Evolutionary conservation across 768 basidiomycete species (phyloP).

Genomic region (Gloeostereum incarnatum): DNA sequence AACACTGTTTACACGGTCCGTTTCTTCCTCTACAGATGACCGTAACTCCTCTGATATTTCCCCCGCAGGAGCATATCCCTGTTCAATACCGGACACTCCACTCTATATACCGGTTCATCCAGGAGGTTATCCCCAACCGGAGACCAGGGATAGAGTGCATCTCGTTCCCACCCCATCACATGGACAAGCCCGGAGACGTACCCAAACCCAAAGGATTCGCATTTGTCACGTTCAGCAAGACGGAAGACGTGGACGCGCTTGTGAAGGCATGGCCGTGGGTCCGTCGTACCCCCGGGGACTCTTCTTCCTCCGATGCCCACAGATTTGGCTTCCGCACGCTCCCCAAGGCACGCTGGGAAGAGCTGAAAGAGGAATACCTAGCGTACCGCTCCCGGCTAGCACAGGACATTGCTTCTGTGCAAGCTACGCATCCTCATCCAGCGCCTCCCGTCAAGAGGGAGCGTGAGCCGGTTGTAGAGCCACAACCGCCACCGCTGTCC

Average conservation of each 20-base stretch:
- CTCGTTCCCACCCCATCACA: slow-evolving; percentile 51
- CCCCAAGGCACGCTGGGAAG: slow-evolving; percentile 52
- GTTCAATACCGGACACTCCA: slow-evolving; percentile 37
- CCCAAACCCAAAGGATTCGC: slow-evolving; percentile 72
- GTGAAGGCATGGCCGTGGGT: slow-evolving; percentile 56
- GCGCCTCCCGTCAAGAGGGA: not conserved
- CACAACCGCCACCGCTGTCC: not conserved
- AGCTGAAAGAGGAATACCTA: slow-evolving; percentile 62
- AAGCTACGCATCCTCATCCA: slow-evolving; percentile 11
- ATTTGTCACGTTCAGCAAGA: slow-evolving; percentile 44
- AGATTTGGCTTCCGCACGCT: slow-evolving; percentile 54
- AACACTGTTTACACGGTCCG: slow-evolving; percentile 62
- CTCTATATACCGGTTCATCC: slow-evolving; percentile 37
- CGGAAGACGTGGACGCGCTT: slow-evolving; percentile 30
- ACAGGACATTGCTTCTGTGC: slow-evolving; percentile 28
- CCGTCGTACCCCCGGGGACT: not conserved
- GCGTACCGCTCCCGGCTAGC: slow-evolving; percentile 47
- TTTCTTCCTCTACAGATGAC: slow-evolving; percentile 5
- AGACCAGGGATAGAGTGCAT: slow-evolving; percentile 38
- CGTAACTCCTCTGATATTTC: not conserved
- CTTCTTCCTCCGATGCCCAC: slow-evolving; percentile 27
- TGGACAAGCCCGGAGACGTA: slow-evolving; percentile 42
- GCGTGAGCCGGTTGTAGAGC: not conserved
- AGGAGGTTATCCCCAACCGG: slow-evolving; percentile 19
- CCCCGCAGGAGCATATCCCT: slow-evolving; percentile 62